phyloP scores from a whole-genome alignment of 805 yeast genomes.

The Saturnispora hagleri region DNA sequence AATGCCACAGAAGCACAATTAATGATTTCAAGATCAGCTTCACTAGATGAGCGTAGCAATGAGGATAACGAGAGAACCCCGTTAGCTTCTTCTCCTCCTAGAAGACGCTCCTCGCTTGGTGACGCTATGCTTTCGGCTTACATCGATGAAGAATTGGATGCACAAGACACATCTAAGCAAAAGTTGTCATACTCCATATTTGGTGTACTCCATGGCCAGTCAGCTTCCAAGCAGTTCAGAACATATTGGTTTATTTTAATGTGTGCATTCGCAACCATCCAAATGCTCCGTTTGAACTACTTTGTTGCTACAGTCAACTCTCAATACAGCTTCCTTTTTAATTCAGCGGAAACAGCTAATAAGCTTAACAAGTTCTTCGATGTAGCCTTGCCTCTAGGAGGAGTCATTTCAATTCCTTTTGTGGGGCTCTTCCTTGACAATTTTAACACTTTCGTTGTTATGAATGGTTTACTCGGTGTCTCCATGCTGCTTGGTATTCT shows the following conservation, averaged over 20 bases:
- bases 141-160: constrained; percentile 39
- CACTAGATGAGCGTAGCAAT: constrained; percentile 20
- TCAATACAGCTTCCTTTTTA: constrained; percentile 41
- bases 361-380: constrained; percentile 40
- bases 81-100: constrained; percentile 10
- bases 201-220: constrained; percentile 46
- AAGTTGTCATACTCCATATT: constrained; percentile 35
- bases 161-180: constrained; percentile 22
- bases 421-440: constrained; percentile 43
- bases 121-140: constrained; percentile 48
- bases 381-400: constrained; percentile 48
- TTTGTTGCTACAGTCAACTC: constrained; percentile 50
- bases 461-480: constrained; percentile 31
- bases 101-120: constrained; percentile 41
- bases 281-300: constrained; percentile 48
- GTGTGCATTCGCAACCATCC: constrained; percentile 43
- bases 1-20: constrained; percentile 23
- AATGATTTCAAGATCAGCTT: constrained; percentile 21
- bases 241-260: constrained; percentile 45
- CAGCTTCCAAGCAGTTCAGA: constrained; percentile 39
- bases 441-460: constrained; percentile 38
- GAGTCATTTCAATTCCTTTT: constrained; percentile 44
- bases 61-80: constrained; percentile 13
- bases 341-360: constrained; percentile 31
- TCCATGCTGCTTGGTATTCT: constrained; percentile 39